Evolutionary conservation across 129 eudicot species (phyloP).

Genomic region (Flaveria bidentis): DNA sequence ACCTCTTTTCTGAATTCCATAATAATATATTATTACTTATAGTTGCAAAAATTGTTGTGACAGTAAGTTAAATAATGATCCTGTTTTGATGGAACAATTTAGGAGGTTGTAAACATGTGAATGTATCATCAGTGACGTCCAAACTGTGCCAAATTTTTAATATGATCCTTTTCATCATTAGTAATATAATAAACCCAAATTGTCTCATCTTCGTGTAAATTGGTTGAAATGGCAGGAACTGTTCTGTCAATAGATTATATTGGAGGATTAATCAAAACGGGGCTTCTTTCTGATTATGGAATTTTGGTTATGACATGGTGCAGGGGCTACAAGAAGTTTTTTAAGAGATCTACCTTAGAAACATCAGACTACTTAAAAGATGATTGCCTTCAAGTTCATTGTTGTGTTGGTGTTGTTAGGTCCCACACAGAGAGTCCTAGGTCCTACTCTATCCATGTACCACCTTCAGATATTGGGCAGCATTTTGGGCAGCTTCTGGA

Average conservation of each 20-base stretch:
- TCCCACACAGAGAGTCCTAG: slow-evolving; percentile 76
- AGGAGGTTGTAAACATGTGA: not conserved
- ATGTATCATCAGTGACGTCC: not conserved
- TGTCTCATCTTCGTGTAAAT: not conserved
- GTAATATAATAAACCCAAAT: slow-evolving; percentile 4
- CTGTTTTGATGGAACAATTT: not conserved
- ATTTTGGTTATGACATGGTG: not conserved
- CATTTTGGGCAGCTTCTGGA: slow-evolving; percentile 62
- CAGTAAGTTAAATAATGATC: not conserved
- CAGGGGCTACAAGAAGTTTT: slow-evolving; percentile 92
- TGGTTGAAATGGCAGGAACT: not conserved
- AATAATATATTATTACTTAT: not conserved
- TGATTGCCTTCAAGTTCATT: slow-evolving; percentile 83
- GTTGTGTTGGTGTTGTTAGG: slow-evolving; percentile 87
- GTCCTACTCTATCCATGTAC: slow-evolving; percentile 61
- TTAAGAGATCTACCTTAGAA: slow-evolving; percentile 65
- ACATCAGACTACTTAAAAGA: slow-evolving; percentile 77
- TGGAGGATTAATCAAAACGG: not conserved
- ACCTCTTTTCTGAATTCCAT: not conserved
- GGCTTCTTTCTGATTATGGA: not conserved
- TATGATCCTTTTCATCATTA: not conserved
- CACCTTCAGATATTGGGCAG: slow-evolving; percentile 58
- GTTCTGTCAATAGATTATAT: not conserved
- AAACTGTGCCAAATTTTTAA: not conserved
- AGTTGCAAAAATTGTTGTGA: not conserved